These are phyloP conservation scores for Solioccasus polychromus DNA, from an alignment of 768 basidiomycete species.

Conservation along the genomic window DNA sequence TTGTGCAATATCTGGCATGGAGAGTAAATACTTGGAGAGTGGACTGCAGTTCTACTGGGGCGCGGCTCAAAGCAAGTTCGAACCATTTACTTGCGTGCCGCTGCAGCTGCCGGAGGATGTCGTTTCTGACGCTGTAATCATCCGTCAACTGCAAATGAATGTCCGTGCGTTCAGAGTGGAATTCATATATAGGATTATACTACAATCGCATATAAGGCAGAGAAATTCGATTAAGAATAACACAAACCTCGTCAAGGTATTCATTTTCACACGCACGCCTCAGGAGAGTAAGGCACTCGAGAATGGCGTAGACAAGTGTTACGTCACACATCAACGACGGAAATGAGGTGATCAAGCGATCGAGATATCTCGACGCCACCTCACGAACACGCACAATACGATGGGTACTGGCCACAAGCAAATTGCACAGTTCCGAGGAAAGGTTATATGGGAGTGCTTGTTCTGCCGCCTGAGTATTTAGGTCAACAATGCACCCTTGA, in stretches of 20 bases:
- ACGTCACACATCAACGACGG: conserved; percentile 94
- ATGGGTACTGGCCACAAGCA: conserved; percentile 80
- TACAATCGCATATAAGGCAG: conserved; percentile 29
- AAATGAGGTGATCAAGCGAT: conserved; percentile 84
- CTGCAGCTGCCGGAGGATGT: conserved; percentile 75
- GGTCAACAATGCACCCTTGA: conserved; percentile 64
- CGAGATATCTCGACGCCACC: conserved; percentile 78
- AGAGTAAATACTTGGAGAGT: conserved; percentile 70
- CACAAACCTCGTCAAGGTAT: conserved; percentile 79
- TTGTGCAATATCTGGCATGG: background rate
- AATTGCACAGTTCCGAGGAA: conserved; percentile 67
- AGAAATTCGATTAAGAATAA: background rate
- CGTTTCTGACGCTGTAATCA: conserved; percentile 79
- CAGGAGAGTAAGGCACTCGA: conserved; percentile 89
- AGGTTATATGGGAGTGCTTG: conserved; percentile 72
- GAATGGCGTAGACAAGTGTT: conserved; percentile 79
- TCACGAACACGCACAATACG: conserved; percentile 79
- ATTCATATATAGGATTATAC: conserved; percentile 89
- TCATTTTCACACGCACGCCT: conserved; percentile 89
- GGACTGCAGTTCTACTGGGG: conserved; percentile 89
- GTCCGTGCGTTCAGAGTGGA: conserved; percentile 71
- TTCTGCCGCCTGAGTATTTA: conserved; percentile 72
- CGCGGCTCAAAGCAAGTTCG: conserved; percentile 77
- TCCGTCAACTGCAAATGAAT: conserved; percentile 82
- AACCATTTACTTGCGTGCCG: conserved; percentile 82